Percentiles rank a stretch among this genome's conserved stretches.
Evolutionary conservation across 192 early-diverging fungal genomes (phyloP).

Genomic region (Irineochytrium annulatum): DNA sequence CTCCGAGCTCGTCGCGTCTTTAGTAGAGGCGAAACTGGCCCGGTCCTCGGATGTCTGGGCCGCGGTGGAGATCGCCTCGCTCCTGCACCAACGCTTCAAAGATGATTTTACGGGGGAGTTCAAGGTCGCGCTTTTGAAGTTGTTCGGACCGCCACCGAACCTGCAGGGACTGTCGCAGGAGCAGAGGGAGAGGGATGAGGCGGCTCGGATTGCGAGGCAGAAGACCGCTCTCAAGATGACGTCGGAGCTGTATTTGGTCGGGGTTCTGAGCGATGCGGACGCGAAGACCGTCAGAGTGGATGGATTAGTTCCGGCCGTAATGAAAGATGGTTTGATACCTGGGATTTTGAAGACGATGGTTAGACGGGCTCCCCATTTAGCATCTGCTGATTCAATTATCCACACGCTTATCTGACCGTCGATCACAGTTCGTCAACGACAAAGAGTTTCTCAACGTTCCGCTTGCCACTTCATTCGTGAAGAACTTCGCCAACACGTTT

Average conservation of each 20-base stretch:
- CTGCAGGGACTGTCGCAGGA: conserved; percentile 56
- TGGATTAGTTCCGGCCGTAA: not conserved
- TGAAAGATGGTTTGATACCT: conserved; percentile 55
- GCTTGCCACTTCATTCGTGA: conserved; percentile 42
- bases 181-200: conserved; percentile 85
- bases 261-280: conserved; percentile 37
- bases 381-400: no score
- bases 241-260: conserved; percentile 78
- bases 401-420: no score
- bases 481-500: conserved; percentile 28
- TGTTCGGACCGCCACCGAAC: conserved; percentile 48
- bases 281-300: no score
- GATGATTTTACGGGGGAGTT: conserved; percentile 67
- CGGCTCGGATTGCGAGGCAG: conserved; percentile 59
- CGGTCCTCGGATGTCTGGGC: conserved; percentile 70
- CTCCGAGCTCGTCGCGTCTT: conserved; percentile 81
- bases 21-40: conserved; percentile 77
- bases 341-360: conserved; percentile 36
- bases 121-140: conserved; percentile 59
- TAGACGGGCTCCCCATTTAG: conserved; percentile 26
- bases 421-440: conserved; percentile 37
- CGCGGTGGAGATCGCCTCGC: conserved; percentile 72
- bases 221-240: conserved; percentile 65
- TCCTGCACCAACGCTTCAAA: conserved; percentile 87
- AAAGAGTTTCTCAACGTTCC: conserved; percentile 41